phyloP scores from a whole-genome alignment of 768 basidiomycete genomes.

The Hericium alpestre region DNA sequence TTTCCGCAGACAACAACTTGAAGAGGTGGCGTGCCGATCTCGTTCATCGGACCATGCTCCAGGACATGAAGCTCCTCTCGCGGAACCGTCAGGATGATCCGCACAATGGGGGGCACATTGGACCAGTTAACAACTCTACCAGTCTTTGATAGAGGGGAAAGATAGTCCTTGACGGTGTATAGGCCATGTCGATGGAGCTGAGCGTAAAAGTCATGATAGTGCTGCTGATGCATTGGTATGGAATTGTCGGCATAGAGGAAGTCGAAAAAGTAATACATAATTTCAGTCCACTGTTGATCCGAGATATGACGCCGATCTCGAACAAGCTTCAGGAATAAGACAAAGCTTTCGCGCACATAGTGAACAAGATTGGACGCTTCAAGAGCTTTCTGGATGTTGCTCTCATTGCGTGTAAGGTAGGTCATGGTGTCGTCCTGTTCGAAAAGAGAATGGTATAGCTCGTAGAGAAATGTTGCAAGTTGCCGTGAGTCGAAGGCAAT shows the following conservation, averaged over 20 bases:
- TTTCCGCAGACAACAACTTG: slow-evolving; percentile 9
- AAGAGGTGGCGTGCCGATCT: slow-evolving; percentile 1
- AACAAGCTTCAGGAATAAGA: slow-evolving; percentile 30
- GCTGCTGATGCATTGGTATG: not conserved
- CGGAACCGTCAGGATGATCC: slow-evolving; percentile 28
- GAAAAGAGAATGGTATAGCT: slow-evolving; percentile 36
- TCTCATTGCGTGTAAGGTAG: not conserved
- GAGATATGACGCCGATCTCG: slow-evolving; percentile 18
- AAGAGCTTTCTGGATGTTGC: not conserved
- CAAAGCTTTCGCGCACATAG: slow-evolving; percentile 41
- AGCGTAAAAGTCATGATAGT: not conserved
- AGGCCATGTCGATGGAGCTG: not conserved
- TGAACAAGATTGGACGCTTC: slow-evolving; percentile 21
- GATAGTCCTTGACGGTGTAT: not conserved
- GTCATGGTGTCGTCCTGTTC: slow-evolving; percentile 25
- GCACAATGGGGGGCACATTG: slow-evolving; percentile 27
- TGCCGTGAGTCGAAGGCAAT: slow-evolving; percentile 20
- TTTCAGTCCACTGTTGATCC: slow-evolving; percentile 27
- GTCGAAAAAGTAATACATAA: slow-evolving; percentile 27
- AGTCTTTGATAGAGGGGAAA: not conserved
- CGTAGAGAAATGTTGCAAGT: slow-evolving; percentile 30
- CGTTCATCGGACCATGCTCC: slow-evolving; percentile 11
- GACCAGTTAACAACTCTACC: slow-evolving; percentile 12
- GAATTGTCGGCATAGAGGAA: not conserved
- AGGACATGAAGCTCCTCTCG: slow-evolving; percentile 16